Percentiles rank a stretch among this genome's conserved stretches.
Evolutionary conservation across 2,329 filamentous ascomycete genomes (phyloP).

Genomic region (Fusarium sp.): DNA sequence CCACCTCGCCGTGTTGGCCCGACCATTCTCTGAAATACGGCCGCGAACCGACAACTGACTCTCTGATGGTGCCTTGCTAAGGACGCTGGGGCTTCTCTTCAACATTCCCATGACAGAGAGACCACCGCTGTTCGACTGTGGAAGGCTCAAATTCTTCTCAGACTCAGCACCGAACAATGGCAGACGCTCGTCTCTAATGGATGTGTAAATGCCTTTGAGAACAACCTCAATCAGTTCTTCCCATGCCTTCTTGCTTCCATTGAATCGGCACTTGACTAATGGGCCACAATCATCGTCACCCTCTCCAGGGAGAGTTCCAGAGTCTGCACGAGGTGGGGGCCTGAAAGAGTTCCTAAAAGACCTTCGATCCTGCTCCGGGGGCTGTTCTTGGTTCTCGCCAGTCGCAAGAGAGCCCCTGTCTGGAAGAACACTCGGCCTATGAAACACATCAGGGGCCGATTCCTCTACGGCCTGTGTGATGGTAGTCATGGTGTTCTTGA

Average conservation of each 20-base stretch:
- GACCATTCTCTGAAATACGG: constrained; percentile 67
- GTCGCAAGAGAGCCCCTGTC: constrained; percentile 49
- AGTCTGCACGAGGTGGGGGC: constrained; percentile 54
- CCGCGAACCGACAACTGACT: constrained; percentile 73
- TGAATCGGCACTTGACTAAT: constrained; percentile 78
- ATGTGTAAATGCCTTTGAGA: constrained; percentile 88
- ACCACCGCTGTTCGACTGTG: constrained; percentile 64
- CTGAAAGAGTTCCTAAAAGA: constrained; percentile 60
- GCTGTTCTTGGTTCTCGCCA: constrained; percentile 47
- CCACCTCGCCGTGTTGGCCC: constrained; percentile 72
- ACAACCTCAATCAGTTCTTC: constrained; percentile 89
- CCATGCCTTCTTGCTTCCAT: constrained; percentile 80
- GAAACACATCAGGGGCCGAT: constrained; percentile 71
- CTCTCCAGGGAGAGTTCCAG: constrained; percentile 53
- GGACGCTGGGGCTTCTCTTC: constrained; percentile 84
- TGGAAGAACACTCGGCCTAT: constrained; percentile 64
- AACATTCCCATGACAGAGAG: constrained; percentile 80
- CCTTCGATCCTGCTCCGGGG: constrained; percentile 51
- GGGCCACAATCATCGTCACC: constrained; percentile 67
- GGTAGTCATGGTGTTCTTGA: constrained; percentile 95
- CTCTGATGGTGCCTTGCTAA: constrained; percentile 94
- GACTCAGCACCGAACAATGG: constrained; percentile 78
- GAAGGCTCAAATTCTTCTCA: constrained; percentile 50
- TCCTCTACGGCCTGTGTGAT: constrained; percentile 79
- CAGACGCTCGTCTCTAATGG: constrained; percentile 85